A percentile compares a stretch with the other conserved stretches of the same genome.
Evolutionary conservation across 2,329 filamentous ascomycete genomes (phyloP).

Genomic region (Penicillium sp.): DNA sequence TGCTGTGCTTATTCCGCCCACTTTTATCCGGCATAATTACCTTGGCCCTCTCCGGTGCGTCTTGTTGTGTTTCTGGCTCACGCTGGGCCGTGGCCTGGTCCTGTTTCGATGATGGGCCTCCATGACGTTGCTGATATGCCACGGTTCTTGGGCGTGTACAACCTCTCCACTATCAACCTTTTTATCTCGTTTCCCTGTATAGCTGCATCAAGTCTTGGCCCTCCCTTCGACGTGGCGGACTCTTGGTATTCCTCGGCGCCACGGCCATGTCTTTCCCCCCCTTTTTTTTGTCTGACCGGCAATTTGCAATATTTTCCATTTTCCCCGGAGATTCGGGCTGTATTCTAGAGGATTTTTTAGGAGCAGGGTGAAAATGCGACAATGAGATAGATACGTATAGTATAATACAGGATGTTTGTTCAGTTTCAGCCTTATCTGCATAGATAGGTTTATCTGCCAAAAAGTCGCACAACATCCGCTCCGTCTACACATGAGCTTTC

Average conservation of each 20-base stretch:
- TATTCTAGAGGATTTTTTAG: slow-evolving; percentile 22
- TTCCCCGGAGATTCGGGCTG: slow-evolving; percentile 16
- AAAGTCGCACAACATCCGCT: not conserved
- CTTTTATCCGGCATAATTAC: slow-evolving; percentile 20
- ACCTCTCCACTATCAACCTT: slow-evolving; percentile 31
- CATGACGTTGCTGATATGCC: slow-evolving; percentile 16
- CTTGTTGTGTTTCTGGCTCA: slow-evolving; percentile 26
- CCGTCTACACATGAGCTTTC: not conserved
- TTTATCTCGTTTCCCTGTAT: slow-evolving; percentile 30
- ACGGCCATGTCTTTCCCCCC: slow-evolving; percentile 23
- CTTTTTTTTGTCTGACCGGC: slow-evolving; percentile 17
- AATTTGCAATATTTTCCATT: slow-evolving; percentile 16
- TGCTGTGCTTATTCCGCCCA: slow-evolving; percentile 25
- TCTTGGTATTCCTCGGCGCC: slow-evolving; percentile 42
- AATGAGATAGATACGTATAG: slow-evolving; percentile 9
- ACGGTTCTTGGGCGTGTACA: slow-evolving; percentile 17
- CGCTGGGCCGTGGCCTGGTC: slow-evolving; percentile 31
- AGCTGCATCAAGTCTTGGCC: slow-evolving; percentile 42
- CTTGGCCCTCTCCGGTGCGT: slow-evolving; percentile 21
- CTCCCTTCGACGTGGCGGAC: slow-evolving; percentile 28
- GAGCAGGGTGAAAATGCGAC: slow-evolving; percentile 17
- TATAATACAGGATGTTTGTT: not conserved
- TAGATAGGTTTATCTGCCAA: not conserved
- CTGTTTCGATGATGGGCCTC: slow-evolving; percentile 19
- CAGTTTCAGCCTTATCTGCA: not conserved